Conservation (phyloP, 495 filamentous ascomycete species). For the Trichoderma virens region DNA sequence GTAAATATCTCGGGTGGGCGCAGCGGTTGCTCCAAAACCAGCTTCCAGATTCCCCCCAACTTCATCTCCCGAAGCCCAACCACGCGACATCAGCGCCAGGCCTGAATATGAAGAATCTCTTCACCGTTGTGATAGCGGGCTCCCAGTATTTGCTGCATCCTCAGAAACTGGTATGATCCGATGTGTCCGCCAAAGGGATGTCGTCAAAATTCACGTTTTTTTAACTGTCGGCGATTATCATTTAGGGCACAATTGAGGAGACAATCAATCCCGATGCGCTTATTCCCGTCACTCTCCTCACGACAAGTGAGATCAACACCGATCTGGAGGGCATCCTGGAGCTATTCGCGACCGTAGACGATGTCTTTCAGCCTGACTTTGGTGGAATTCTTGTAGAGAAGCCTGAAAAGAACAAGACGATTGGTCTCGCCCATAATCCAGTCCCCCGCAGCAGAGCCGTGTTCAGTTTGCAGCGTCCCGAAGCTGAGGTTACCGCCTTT, state of each 20-base stretch:
- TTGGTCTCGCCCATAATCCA: background rate
- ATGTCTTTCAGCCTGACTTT: constrained; percentile 9
- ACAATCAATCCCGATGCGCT: constrained; percentile 13
- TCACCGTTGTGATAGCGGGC: constrained; percentile 9
- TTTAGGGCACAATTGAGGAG: constrained; percentile 13
- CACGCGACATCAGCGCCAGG: background rate
- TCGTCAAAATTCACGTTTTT: background rate
- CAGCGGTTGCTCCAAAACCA: background rate
- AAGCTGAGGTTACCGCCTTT: background rate
- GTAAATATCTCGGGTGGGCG: background rate
- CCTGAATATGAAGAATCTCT: background rate
- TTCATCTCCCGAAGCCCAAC: background rate
- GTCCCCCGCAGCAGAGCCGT: background rate
- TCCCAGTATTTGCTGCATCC: constrained; percentile 11
- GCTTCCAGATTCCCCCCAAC: background rate
- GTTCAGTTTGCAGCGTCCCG: background rate
- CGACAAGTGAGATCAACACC: constrained; percentile 3
- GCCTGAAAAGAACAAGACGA: background rate
- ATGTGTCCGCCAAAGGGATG: background rate
- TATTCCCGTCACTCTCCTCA: constrained; percentile 33
- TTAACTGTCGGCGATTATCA: background rate
- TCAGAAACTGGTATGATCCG: constrained; percentile 2
- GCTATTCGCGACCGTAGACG: background rate
- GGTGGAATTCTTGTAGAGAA: constrained; percentile 39
- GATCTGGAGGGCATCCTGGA: background rate